These are phyloP conservation scores for Aspergillus pseudotamarii DNA, from an alignment of 2,329 filamentous ascomycete species.

Conservation along the genomic window DNA sequence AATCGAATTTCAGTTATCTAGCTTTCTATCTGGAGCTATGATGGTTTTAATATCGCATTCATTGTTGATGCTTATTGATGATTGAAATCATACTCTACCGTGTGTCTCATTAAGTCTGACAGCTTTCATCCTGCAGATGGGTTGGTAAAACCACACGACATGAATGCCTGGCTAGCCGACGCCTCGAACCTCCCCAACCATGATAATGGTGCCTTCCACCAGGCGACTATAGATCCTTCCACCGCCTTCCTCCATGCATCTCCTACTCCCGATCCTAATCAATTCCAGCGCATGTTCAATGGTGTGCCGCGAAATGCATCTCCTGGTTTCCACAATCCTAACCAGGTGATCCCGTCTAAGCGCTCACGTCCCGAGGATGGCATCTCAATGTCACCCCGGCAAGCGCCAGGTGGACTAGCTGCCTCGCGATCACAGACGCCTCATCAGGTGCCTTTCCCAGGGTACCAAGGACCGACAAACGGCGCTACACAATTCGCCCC, in stretches of 20 bases:
- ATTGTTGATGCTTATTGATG: slow-evolving; percentile 29
- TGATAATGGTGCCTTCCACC: slow-evolving; percentile 53
- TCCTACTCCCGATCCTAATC: slow-evolving; percentile 51
- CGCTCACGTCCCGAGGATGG: slow-evolving; percentile 83
- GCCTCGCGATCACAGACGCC: slow-evolving; percentile 91
- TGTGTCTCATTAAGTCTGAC: slow-evolving; percentile 25
- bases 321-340: slow-evolving; percentile 75
- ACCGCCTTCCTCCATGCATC: slow-evolving; percentile 52
- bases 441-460: slow-evolving; percentile 72
- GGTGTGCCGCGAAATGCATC: slow-evolving; percentile 81
- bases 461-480: slow-evolving; percentile 68
- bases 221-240: slow-evolving; percentile 50
- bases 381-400: slow-evolving; percentile 78
- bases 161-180: slow-evolving; percentile 56
- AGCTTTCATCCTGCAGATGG: slow-evolving; percentile 44
- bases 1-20: slow-evolving; percentile 1
- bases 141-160: slow-evolving; percentile 50
- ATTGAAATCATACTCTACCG: slow-evolving; percentile 15
- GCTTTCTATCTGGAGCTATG: background rate
- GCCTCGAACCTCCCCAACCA: slow-evolving; percentile 50
- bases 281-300: slow-evolving; percentile 73
- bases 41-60: slow-evolving; percentile 1
- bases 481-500: slow-evolving; percentile 60
- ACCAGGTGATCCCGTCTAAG: slow-evolving; percentile 86
- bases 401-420: slow-evolving; percentile 72